Percentiles rank a stretch among this genome's conserved stretches.
Evolutionary conservation across 305 asterid species (phyloP).

Genomic region (Euphrasia arctica): DNA sequence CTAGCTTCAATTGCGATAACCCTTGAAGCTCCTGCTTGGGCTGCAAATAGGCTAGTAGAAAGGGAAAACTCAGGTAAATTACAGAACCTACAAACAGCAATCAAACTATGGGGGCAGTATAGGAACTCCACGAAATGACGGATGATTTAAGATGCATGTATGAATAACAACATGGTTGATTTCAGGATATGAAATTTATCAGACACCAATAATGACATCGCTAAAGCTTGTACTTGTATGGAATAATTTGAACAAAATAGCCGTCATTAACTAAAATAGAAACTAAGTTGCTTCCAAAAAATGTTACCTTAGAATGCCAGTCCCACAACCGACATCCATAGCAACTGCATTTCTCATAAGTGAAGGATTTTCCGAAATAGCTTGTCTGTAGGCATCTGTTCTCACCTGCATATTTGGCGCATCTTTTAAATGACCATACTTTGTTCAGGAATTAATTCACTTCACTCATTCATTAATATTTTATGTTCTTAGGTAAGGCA

Average conservation of each 20-base stretch:
- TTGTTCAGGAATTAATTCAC: no score
- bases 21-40: constrained; percentile 86
- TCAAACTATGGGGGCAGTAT: constrained; percentile 6
- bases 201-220: neutral
- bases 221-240: neutral
- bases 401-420: constrained; percentile 87
- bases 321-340: constrained; percentile 98
- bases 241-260: neutral
- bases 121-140: neutral
- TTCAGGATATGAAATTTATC: neutral
- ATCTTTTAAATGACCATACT: no score
- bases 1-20: constrained; percentile 92
- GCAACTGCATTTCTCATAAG: constrained; percentile 64
- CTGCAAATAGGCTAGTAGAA: constrained; percentile 82
- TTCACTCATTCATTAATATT: no score
- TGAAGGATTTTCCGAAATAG: constrained; percentile 87
- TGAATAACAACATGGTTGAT: constrained; percentile 2
- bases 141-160: no score
- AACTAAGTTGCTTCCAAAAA: neutral
- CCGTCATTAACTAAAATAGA: constrained; percentile 1
- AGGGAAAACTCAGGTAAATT: constrained; percentile 19
- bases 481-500: no score
- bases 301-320: constrained; percentile 77
- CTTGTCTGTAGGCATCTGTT: constrained; percentile 81
- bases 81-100: constrained; percentile 17